These are phyloP conservation scores for Coniella lustricola DNA, from an alignment of 2,329 filamentous ascomycete genomes.

Conservation along the genomic window DNA sequence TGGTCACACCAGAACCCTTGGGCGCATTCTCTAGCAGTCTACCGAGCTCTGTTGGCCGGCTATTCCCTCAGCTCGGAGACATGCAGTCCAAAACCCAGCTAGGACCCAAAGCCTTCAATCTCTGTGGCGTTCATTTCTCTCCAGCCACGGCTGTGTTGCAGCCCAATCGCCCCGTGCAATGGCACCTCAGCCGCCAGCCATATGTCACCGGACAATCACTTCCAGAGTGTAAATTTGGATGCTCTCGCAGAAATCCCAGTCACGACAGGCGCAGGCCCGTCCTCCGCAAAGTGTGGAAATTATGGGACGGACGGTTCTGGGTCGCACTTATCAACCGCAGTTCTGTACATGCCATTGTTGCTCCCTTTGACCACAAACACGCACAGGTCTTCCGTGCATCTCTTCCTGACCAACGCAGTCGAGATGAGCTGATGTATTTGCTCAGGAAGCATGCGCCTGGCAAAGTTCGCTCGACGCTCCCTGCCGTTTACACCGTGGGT, in stretches of 20 bases:
- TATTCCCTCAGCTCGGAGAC: conserved; percentile 40
- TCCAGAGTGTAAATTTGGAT: conserved; percentile 19
- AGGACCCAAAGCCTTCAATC: conserved; percentile 31
- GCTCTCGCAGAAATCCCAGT: conserved; percentile 13
- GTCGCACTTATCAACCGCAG: conserved; percentile 39
- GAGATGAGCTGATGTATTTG: conserved; percentile 32
- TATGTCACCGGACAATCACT: conserved; percentile 34
- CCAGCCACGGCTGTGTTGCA: conserved; percentile 24
- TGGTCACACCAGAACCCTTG: conserved; percentile 43
- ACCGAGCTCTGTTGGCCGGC: conserved; percentile 36
- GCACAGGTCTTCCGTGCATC: conserved; percentile 42
- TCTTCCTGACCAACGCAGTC: conserved; percentile 25
- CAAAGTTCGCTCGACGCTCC: conserved; percentile 49
- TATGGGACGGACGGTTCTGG: conserved; percentile 60
- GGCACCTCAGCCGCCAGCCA: conserved; percentile 41
- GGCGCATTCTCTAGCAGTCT: conserved; percentile 36
- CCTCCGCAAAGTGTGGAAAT: conserved; percentile 27
- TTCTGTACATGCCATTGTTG: conserved; percentile 34
- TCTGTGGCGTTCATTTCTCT: conserved; percentile 41
- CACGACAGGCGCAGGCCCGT: conserved; percentile 21
- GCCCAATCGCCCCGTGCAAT: conserved; percentile 23
- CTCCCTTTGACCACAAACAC: conserved; percentile 38
- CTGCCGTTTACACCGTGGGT: conserved; percentile 42
- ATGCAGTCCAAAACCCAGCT: not conserved
- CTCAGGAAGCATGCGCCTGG: conserved; percentile 46